Evolutionary conservation across 768 basidiomycete species (phyloP).

Genomic region (Coprinopsis sp.): DNA sequence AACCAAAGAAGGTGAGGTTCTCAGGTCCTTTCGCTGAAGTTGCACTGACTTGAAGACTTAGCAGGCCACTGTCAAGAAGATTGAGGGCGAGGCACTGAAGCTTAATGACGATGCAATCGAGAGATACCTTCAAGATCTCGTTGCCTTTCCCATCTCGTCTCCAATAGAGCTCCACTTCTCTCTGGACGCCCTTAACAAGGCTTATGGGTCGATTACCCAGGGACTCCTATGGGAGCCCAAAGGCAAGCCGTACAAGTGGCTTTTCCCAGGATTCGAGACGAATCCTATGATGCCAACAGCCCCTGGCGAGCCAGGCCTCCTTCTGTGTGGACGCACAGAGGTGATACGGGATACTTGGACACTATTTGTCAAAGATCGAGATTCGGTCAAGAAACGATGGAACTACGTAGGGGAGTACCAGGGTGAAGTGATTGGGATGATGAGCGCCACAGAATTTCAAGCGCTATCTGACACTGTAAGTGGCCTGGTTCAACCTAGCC

Average conservation of each 20-base stretch:
- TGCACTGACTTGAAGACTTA: background rate
- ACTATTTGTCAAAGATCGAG: background rate
- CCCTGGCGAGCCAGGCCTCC: conserved; percentile 7
- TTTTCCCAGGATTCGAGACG: conserved; percentile 3
- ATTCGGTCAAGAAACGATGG: background rate
- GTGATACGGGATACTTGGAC: background rate
- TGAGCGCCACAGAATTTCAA: background rate
- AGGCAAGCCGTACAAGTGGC: conserved; percentile 2
- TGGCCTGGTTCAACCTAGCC: background rate
- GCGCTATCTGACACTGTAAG: background rate
- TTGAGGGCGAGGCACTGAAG: background rate
- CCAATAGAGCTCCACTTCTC: background rate
- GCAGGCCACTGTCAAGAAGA: background rate
- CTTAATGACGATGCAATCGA: background rate
- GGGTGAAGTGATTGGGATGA: background rate
- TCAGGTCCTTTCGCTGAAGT: background rate
- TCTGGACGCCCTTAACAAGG: background rate
- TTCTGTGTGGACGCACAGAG: conserved; percentile 4
- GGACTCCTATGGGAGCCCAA: conserved; percentile 1
- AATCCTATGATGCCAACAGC: conserved; percentile 7
- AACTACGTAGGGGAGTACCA: conserved; percentile 7
- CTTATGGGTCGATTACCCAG: background rate
- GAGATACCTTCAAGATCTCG: background rate
- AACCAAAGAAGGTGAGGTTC: background rate
- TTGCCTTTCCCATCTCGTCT: background rate